These are phyloP conservation scores for Capsicum baccatum DNA, from an alignment of 257 asterid species.

Conservation along the genomic window DNA sequence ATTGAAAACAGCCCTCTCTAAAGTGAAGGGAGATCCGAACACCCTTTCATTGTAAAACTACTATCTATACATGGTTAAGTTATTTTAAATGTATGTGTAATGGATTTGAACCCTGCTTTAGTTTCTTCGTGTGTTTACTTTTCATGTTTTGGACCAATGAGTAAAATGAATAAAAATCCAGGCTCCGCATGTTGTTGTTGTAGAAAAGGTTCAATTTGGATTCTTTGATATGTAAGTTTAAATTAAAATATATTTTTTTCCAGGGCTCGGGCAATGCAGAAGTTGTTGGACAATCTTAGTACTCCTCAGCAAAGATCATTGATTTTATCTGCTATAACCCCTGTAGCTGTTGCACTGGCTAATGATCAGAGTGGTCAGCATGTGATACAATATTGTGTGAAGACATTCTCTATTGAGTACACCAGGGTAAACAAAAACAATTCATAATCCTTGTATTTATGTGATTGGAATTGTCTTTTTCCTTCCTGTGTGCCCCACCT, in stretches of 20 bases:
- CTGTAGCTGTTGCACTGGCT: conserved; percentile 55
- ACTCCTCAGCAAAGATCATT: conserved; percentile 59
- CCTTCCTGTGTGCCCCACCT: conserved; percentile 19
- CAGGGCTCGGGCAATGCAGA: conserved; percentile 64
- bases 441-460: not conserved
- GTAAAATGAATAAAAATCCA: too few relatives aligned
- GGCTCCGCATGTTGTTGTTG: too few relatives aligned
- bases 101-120: too few relatives aligned
- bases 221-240: not conserved
- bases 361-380: conserved; percentile 73
- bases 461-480: not conserved
- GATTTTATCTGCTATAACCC: conserved; percentile 47
- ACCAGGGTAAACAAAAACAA: conserved; percentile 50
- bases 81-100: too few relatives aligned
- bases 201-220: not conserved
- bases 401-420: conserved; percentile 56
- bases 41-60: too few relatives aligned
- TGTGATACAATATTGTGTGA: conserved; percentile 58
- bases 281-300: conserved; percentile 59
- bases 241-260: not conserved
- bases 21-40: too few relatives aligned
- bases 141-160: too few relatives aligned
- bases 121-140: too few relatives aligned
- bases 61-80: too few relatives aligned
- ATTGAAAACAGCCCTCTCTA: too few relatives aligned